These are phyloP conservation scores for Brassica juncea DNA, from an alignment of 345 rosid genomes.

Conservation along the genomic window DNA sequence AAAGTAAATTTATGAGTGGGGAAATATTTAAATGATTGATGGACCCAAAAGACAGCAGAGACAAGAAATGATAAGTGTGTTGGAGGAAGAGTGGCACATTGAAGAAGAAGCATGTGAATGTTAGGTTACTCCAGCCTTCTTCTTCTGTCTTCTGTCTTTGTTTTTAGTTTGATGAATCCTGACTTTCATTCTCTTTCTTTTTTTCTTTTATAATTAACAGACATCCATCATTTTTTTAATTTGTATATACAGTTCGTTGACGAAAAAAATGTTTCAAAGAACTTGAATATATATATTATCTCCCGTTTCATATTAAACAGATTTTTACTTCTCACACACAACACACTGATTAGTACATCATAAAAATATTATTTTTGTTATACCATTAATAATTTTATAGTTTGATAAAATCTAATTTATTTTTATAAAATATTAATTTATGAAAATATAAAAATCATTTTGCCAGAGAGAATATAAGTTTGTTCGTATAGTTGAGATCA, in stretches of 20 bases:
- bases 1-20: constrained; percentile 19
- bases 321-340: too few relatives aligned
- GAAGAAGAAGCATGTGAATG: constrained; percentile 33
- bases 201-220: background rate
- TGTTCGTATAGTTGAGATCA: too few relatives aligned
- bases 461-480: background rate
- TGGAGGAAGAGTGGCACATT: constrained; percentile 18
- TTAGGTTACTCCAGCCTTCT: constrained; percentile 33
- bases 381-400: background rate
- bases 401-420: too few relatives aligned
- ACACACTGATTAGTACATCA: too few relatives aligned
- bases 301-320: too few relatives aligned
- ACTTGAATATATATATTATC: background rate
- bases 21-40: constrained; percentile 28
- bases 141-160: constrained; percentile 24
- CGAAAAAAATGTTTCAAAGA: background rate
- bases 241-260: background rate
- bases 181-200: background rate
- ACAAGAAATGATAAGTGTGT: constrained; percentile 31
- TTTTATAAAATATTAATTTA: too few relatives aligned
- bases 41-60: constrained; percentile 40
- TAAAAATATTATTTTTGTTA: background rate
- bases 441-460: too few relatives aligned
- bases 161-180: background rate
- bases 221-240: background rate